These are phyloP conservation scores for Sarocladiaceae sp. DNA, from an alignment of 2,329 filamentous ascomycete species.

Conservation along the genomic window DNA sequence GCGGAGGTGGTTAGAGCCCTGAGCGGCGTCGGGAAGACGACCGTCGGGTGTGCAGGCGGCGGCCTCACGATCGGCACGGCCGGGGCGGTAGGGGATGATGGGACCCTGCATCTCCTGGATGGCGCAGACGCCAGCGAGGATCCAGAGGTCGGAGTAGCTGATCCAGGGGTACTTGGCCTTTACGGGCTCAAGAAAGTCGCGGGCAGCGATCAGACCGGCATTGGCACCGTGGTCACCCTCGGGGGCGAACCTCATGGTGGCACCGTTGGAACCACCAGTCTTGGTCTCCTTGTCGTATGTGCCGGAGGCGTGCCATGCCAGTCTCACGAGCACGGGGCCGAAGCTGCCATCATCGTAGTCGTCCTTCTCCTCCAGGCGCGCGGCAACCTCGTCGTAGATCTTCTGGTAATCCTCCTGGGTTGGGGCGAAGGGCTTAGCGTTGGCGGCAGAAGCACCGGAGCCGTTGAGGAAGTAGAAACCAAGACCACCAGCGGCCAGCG, in stretches of 20 bases:
- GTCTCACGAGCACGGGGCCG: constrained; percentile 81
- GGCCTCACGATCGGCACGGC: constrained; percentile 74
- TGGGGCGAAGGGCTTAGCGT: constrained; percentile 62
- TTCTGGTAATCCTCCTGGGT: constrained; percentile 88
- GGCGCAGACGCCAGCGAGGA: constrained; percentile 76
- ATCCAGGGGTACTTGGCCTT: constrained; percentile 87
- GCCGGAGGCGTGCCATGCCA: constrained; percentile 92
- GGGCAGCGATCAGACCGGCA: constrained; percentile 78
- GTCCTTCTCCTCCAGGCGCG: constrained; percentile 77
- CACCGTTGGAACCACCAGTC: constrained; percentile 92
- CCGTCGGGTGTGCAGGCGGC: constrained; percentile 90
- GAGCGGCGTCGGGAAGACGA: constrained; percentile 72
- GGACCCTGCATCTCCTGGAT: constrained; percentile 96
- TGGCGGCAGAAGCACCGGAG: constrained; percentile 43
- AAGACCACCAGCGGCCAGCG: constrained; percentile 56
- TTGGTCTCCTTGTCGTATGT: constrained; percentile 86
- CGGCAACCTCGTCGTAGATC: constrained; percentile 85
- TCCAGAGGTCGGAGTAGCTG: constrained; percentile 95
- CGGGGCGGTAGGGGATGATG: constrained; percentile 80
- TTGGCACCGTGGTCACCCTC: constrained; percentile 92
- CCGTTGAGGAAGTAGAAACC: constrained; percentile 64
- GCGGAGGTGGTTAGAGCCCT: constrained; percentile 78
- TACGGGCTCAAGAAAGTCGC: constrained; percentile 89
- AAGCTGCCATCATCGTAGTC: constrained; percentile 97
- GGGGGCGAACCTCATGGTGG: constrained; percentile 92